Conservation (phyloP, 208 protist species). For the Phytomonas sp. region DNA sequence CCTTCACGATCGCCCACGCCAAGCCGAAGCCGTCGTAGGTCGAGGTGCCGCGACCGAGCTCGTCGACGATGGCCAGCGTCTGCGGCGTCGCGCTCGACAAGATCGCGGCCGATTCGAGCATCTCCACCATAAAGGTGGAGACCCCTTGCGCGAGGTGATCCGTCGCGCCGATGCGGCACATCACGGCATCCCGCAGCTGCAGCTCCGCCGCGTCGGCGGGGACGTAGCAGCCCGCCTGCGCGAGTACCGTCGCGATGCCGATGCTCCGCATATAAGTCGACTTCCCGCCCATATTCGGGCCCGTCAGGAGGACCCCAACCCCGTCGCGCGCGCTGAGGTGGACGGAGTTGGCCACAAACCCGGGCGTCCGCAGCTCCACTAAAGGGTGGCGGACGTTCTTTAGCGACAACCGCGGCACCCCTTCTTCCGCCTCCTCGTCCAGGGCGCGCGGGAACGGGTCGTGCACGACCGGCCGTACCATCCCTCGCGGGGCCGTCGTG, state of each 20-base stretch:
- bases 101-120: slow-evolving; percentile 98
- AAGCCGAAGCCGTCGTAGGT: slow-evolving; percentile 99
- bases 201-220: slow-evolving; percentile 89
- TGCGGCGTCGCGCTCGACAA: slow-evolving; percentile 87
- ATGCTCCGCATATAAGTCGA: slow-evolving; percentile 98
- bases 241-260: slow-evolving; percentile 95
- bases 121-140: slow-evolving; percentile 99
- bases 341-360: slow-evolving; percentile 73
- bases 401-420: slow-evolving; percentile 26
- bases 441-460: not conserved
- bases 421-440: slow-evolving; percentile 12
- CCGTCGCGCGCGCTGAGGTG: slow-evolving; percentile 73
- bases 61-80: slow-evolving; percentile 98
- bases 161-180: slow-evolving; percentile 98
- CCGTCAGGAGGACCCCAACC: slow-evolving; percentile 78
- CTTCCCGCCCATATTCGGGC: slow-evolving; percentile 98
- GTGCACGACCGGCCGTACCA: slow-evolving; percentile 81
- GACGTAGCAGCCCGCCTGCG: slow-evolving; percentile 99
- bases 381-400: slow-evolving; percentile 81
- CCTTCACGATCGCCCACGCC: slow-evolving; percentile 98
- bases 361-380: slow-evolving; percentile 75
- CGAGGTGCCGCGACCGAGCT: slow-evolving; percentile 98
- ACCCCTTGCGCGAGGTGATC: slow-evolving; percentile 92
- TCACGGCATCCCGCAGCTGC: slow-evolving; percentile 90
- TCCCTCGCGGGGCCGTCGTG: slow-evolving; percentile 78